Evolutionary conservation across 2,329 filamentous ascomycete species (phyloP).

Genomic region (Diaporthe velutina): DNA sequence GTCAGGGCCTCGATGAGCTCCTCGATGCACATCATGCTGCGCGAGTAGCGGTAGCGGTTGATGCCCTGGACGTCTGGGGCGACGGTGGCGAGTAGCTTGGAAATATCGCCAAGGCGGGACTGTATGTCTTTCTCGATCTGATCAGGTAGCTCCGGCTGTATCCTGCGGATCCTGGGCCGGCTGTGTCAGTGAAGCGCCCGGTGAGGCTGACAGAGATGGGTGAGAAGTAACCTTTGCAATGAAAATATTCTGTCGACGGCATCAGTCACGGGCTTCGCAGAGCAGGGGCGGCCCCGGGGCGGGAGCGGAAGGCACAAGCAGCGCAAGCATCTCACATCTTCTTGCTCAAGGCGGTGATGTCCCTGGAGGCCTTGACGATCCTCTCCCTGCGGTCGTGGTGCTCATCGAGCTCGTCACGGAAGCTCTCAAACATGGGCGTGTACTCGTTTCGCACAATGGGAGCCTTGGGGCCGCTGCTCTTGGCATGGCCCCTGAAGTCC

Average conservation of each 20-base stretch:
- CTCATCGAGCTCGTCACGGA: conserved; percentile 90
- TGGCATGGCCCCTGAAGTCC: conserved; percentile 65
- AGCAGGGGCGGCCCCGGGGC: not conserved
- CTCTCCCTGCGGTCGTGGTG: conserved; percentile 94
- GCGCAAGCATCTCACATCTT: conserved; percentile 79
- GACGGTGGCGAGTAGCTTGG: conserved; percentile 75
- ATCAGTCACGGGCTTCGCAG: conserved; percentile 3
- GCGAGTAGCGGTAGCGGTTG: conserved; percentile 85
- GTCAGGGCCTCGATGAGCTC: conserved; percentile 94
- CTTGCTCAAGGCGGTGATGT: conserved; percentile 95
- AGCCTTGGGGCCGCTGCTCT: conserved; percentile 47
- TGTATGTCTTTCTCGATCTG: conserved; percentile 79
- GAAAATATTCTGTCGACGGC: conserved; percentile 77
- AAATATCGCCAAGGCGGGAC: conserved; percentile 78
- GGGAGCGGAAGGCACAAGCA: no score
- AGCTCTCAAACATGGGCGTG: conserved; percentile 84
- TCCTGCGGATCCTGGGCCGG: conserved; percentile 70
- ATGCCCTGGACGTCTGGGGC: conserved; percentile 80
- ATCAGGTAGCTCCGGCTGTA: conserved; percentile 73
- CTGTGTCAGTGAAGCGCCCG: not conserved
- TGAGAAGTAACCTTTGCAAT: conserved; percentile 75
- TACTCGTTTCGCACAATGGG: conserved; percentile 59
- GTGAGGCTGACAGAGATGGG: not conserved
- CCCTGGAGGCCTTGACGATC: conserved; percentile 89
- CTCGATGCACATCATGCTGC: conserved; percentile 87